Conservation (phyloP, 1,284 basidiomycete genomes). For the Phellopilus nigrolimitatus region DNA sequence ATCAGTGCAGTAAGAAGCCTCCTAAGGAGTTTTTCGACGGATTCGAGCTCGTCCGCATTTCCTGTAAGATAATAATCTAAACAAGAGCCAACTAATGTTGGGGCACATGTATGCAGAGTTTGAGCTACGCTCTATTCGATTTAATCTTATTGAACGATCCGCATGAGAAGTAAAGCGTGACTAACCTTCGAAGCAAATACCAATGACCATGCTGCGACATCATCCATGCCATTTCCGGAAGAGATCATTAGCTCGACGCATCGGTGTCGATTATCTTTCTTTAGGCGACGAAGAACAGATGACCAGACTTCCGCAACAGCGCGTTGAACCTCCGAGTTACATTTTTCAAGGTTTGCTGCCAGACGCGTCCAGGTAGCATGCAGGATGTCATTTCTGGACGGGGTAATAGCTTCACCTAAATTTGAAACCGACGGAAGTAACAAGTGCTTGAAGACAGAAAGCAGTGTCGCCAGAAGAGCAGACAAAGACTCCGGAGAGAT, state of each 20-base stretch:
- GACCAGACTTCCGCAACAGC: slow-evolving; percentile 79
- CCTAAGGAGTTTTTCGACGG: slow-evolving; percentile 52
- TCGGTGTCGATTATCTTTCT: slow-evolving; percentile 45
- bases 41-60: slow-evolving; percentile 35
- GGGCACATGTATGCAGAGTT: slow-evolving; percentile 72
- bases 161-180: slow-evolving; percentile 20
- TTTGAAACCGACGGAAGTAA: slow-evolving; percentile 45
- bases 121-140: slow-evolving; percentile 60
- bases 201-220: slow-evolving; percentile 62
- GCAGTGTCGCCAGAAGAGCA: slow-evolving; percentile 58
- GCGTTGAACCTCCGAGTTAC: slow-evolving; percentile 62
- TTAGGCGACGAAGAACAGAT: slow-evolving; percentile 57
- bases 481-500: slow-evolving; percentile 58
- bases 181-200: slow-evolving; percentile 70
- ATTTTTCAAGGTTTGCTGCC: slow-evolving; percentile 46
- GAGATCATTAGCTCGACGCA: slow-evolving; percentile 45
- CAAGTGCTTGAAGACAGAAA: slow-evolving; percentile 64
- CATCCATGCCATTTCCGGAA: slow-evolving; percentile 24
- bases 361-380: slow-evolving; percentile 55
- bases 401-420: neutral
- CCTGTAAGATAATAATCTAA: slow-evolving; percentile 46
- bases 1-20: slow-evolving; percentile 74
- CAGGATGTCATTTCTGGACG: slow-evolving; percentile 41
- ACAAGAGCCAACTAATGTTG: slow-evolving; percentile 57
- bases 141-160: slow-evolving; percentile 22